These are phyloP conservation scores for Cercospora sp. DNA, from an alignment of 2,329 filamentous ascomycete genomes.

Conservation along the genomic window DNA sequence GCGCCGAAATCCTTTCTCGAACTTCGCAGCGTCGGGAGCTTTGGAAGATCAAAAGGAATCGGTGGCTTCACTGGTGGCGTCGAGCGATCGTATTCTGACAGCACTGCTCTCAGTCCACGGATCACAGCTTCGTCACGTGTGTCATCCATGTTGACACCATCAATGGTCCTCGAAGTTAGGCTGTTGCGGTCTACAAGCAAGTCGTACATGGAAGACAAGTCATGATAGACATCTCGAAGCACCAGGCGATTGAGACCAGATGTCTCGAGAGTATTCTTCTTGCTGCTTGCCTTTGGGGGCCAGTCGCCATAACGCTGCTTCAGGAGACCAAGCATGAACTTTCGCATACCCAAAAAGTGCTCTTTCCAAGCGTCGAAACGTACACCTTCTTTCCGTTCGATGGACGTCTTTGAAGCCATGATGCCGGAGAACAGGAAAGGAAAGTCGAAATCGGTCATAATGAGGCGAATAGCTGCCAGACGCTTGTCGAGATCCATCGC, in stretches of 20 bases:
- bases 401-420: conserved; percentile 76
- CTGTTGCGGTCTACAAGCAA: conserved; percentile 77
- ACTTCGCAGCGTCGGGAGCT: conserved; percentile 67
- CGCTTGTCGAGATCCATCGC: conserved; percentile 76
- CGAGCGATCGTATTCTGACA: conserved; percentile 86
- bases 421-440: conserved; percentile 85
- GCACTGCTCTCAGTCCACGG: conserved; percentile 72
- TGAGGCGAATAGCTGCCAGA: conserved; percentile 66
- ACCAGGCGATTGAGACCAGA: conserved; percentile 84
- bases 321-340: conserved; percentile 71
- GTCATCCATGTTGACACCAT: conserved; percentile 60
- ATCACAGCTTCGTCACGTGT: conserved; percentile 60
- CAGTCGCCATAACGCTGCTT: conserved; percentile 69
- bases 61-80: conserved; percentile 87
- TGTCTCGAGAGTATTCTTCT: conserved; percentile 87
- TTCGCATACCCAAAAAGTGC: conserved; percentile 72
- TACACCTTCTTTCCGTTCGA: conserved; percentile 71
- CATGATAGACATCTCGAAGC: conserved; percentile 76
- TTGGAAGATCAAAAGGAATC: conserved; percentile 84
- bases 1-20: conserved; percentile 66
- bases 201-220: conserved; percentile 86
- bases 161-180: conserved; percentile 75
- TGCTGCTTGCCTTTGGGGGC: conserved; percentile 88
- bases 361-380: conserved; percentile 82
- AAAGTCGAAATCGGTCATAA: conserved; percentile 87